A percentile compares a stretch with the other conserved stretches of the same genome.
Conservation (phyloP, 768 basidiomycete genomes). For the Leccinum disarticulatum region DNA sequence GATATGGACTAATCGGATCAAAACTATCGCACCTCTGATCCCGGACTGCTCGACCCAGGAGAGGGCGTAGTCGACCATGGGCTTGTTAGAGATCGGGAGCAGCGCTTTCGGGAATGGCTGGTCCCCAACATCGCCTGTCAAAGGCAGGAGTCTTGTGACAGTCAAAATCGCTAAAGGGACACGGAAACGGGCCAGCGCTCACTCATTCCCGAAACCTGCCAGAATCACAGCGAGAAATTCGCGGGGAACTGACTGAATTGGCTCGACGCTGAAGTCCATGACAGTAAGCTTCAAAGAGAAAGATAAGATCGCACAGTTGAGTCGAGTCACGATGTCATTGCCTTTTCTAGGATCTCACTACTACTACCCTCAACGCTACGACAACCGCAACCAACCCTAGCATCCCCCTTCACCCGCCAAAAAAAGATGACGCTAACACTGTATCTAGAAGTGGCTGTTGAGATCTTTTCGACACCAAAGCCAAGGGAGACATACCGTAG, state of each 20-base stretch:
- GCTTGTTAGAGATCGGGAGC: slow-evolving; percentile 83
- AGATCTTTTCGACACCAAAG: background rate
- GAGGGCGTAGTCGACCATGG: slow-evolving; percentile 81
- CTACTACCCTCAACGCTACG: background rate
- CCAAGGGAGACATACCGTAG: slow-evolving; percentile 11
- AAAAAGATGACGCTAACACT: background rate
- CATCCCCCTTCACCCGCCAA: background rate
- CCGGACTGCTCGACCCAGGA: slow-evolving; percentile 88
- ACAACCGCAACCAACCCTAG: background rate
- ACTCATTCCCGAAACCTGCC: slow-evolving; percentile 93
- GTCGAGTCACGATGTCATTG: slow-evolving; percentile 6
- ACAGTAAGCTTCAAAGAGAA: background rate
- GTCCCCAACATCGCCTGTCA: slow-evolving; percentile 78
- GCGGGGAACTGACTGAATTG: slow-evolving; percentile 50
- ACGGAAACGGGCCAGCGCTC: slow-evolving; percentile 26
- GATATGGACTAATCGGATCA: slow-evolving; percentile 7
- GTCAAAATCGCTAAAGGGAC: background rate
- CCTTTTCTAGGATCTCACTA: slow-evolving; percentile 22
- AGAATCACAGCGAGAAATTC: slow-evolving; percentile 90
- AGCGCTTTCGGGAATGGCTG: slow-evolving; percentile 85
- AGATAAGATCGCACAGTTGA: background rate
- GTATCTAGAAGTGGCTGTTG: background rate
- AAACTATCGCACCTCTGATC: slow-evolving; percentile 59
- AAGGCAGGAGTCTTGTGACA: slow-evolving; percentile 59
- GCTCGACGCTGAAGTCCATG: slow-evolving; percentile 67